These are phyloP conservation scores for Amylocarpus encephaloides DNA, from an alignment of 2,329 filamentous ascomycete species.

Conservation along the genomic window DNA sequence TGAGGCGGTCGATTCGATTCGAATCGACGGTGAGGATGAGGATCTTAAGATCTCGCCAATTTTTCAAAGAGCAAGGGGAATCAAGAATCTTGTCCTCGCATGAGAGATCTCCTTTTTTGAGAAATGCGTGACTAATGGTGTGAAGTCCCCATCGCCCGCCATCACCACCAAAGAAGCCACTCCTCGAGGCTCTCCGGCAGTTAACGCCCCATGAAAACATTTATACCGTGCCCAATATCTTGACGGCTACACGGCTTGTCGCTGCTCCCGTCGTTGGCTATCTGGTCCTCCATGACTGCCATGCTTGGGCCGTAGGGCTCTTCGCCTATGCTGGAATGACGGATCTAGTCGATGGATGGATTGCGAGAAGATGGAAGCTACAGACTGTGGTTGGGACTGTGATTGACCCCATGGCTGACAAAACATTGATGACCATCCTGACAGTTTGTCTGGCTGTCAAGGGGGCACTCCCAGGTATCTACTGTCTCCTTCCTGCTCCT, in stretches of 20 bases:
- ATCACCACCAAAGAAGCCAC: conserved; percentile 7
- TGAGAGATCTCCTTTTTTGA: neutral
- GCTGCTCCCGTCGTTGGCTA: conserved; percentile 84
- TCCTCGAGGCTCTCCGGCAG: conserved; percentile 25
- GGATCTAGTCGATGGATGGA: conserved; percentile 89
- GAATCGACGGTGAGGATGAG: neutral
- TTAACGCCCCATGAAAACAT: conserved; percentile 71
- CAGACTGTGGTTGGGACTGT: conserved; percentile 93
- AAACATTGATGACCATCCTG: conserved; percentile 87
- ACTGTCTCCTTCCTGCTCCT: neutral
- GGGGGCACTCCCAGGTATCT: conserved; percentile 66
- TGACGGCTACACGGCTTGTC: conserved; percentile 79
- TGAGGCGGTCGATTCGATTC: neutral
- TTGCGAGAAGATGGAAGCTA: conserved; percentile 79
- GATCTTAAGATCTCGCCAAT: neutral
- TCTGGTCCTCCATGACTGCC: conserved; percentile 75
- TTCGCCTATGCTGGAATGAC: conserved; percentile 90
- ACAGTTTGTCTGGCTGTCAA: conserved; percentile 81
- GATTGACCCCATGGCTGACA: conserved; percentile 96
- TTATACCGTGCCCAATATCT: conserved; percentile 90
- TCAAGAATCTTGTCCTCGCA: neutral
- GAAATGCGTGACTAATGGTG: neutral
- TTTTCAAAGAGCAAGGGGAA: neutral
- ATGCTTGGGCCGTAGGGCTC: conserved; percentile 72
- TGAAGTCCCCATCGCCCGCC: neutral